Percentiles rank a stretch among this genome's conserved stretches.
Evolutionary conservation across 169 alveolate genomes (phyloP).

Genomic region (Plasmodium cynomolgi): DNA sequence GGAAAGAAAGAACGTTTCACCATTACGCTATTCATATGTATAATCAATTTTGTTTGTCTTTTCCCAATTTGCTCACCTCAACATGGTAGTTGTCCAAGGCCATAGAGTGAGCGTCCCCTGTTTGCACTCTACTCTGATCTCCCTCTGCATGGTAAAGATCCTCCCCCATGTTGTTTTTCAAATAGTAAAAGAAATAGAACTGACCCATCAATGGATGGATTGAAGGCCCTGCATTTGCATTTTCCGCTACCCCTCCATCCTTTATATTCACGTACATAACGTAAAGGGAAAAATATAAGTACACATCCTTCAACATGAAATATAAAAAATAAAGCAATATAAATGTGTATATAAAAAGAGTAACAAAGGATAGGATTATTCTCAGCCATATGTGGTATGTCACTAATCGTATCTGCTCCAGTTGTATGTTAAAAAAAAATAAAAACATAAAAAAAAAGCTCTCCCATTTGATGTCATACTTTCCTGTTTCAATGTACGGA

Average conservation of each 20-base stretch:
- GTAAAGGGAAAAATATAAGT: slow-evolving; percentile 21
- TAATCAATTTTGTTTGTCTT: slow-evolving; percentile 1
- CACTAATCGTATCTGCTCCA: slow-evolving; percentile 63
- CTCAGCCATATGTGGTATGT: slow-evolving; percentile 56
- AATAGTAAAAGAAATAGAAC: slow-evolving; percentile 33
- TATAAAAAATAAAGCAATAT: slow-evolving; percentile 53
- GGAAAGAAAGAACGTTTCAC: background rate
- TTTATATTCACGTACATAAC: slow-evolving; percentile 9
- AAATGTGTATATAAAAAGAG: slow-evolving; percentile 54
- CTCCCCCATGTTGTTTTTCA: slow-evolving; percentile 27
- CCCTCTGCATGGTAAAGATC: background rate
- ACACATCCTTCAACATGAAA: slow-evolving; percentile 72
- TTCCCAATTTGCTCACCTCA: background rate
- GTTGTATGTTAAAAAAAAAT: slow-evolving; percentile 73
- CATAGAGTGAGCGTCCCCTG: background rate
- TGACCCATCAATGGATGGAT: background rate
- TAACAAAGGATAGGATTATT: slow-evolving; percentile 24
- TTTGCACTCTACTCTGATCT: background rate
- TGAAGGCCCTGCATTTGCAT: background rate
- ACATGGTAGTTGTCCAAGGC: slow-evolving; percentile 7
- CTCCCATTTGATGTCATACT: slow-evolving; percentile 23
- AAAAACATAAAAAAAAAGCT: slow-evolving; percentile 61
- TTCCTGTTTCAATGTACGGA: slow-evolving; percentile 27
- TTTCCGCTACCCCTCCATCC: background rate
- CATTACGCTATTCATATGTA: background rate